Conservation (phyloP, 1,284 basidiomycete species). For the Papiliotrema laurentii region DNA sequence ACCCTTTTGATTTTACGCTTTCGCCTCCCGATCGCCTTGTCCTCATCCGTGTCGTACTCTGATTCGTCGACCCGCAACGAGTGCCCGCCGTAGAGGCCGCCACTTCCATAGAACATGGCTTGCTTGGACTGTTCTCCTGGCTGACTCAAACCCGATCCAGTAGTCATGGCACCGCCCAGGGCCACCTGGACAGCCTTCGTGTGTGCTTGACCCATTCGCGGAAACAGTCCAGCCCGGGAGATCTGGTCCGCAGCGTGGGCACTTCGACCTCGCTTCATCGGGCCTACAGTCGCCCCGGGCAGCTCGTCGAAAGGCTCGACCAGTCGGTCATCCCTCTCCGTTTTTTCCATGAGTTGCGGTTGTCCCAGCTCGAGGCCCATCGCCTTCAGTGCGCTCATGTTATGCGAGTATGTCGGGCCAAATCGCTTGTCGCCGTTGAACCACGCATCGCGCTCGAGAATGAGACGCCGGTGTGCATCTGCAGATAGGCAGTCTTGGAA, state of each 20-base stretch:
- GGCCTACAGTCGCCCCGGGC: background rate
- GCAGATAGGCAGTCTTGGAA: conserved; percentile 57
- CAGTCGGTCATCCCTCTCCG: conserved; percentile 9
- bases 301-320: background rate
- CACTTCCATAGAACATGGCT: background rate
- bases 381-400: conserved; percentile 1
- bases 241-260: conserved; percentile 8
- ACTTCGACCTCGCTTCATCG: background rate
- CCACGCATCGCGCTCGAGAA: conserved; percentile 20
- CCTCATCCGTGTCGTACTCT: conserved; percentile 10
- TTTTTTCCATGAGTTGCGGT: too few species aligned
- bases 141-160: too few species aligned
- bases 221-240: background rate
- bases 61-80: background rate
- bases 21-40: background rate
- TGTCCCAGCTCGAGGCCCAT: conserved; percentile 3
- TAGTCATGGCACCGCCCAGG: too few species aligned
- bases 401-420: background rate
- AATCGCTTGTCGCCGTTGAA: conserved; percentile 3
- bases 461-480: conserved; percentile 32
- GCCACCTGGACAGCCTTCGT: too few species aligned
- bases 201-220: too few species aligned
- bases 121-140: too few species aligned
- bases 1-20: background rate
- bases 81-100: background rate